These are phyloP conservation scores for Trichophyton schoenleinii DNA, from an alignment of 2,329 filamentous ascomycete species.

Conservation along the genomic window DNA sequence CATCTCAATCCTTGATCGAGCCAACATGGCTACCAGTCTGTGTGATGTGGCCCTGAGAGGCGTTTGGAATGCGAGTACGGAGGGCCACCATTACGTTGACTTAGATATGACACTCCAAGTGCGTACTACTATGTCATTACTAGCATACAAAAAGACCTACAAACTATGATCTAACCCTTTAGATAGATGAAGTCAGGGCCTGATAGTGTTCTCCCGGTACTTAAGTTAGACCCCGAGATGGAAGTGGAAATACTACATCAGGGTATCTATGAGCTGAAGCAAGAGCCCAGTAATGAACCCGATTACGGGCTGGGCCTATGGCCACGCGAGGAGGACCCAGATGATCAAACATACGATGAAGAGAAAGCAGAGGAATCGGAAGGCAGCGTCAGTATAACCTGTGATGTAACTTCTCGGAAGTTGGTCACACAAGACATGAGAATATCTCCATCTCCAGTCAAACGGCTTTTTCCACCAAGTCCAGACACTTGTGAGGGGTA, in stretches of 20 bases:
- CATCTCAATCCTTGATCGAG: background rate
- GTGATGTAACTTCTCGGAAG: slow-evolving; percentile 4
- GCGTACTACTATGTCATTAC: background rate
- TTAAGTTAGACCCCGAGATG: background rate
- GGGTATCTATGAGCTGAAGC: background rate
- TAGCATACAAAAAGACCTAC: no score
- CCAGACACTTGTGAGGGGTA: slow-evolving; percentile 4
- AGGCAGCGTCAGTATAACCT: background rate
- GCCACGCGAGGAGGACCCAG: background rate
- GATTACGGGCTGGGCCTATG: background rate
- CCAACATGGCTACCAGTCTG: background rate
- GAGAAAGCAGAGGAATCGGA: background rate
- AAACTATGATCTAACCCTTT: background rate
- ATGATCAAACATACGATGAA: no score
- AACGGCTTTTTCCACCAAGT: slow-evolving; percentile 10
- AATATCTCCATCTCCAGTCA: slow-evolving; percentile 9
- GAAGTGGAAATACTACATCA: background rate
- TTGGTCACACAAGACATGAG: slow-evolving; percentile 6
- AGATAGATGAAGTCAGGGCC: background rate
- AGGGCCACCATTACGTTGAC: background rate
- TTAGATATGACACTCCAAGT: background rate
- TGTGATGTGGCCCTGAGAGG: background rate
- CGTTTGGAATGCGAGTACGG: background rate
- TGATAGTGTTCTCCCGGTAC: background rate
- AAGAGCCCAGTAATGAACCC: background rate